These are phyloP conservation scores for Mimosa pudica DNA, from an alignment of 306 rosid species.

Conservation along the genomic window DNA sequence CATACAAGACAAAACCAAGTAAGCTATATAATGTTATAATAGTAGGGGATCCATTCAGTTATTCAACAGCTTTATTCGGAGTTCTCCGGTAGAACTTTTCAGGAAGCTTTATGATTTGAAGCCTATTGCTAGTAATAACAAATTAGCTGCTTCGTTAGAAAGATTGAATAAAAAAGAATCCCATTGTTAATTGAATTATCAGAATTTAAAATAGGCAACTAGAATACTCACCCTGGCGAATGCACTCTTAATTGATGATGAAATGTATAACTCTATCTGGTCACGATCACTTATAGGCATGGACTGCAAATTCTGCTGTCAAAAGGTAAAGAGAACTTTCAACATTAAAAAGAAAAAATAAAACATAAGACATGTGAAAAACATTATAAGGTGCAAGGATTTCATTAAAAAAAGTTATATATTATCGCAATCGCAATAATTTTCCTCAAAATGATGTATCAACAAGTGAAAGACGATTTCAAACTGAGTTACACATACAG, in stretches of 20 bases:
- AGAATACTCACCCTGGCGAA: conserved; percentile 79
- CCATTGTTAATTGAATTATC: conserved; percentile 28
- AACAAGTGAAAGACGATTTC: conserved; percentile 35
- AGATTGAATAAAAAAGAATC: conserved; percentile 31
- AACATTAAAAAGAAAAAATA: conserved; percentile 1
- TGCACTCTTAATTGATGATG: conserved; percentile 74
- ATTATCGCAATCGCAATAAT: neutral
- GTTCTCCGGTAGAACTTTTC: conserved; percentile 1
- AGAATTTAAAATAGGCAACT: conserved; percentile 30
- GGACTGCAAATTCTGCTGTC: conserved; percentile 63
- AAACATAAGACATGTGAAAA: neutral
- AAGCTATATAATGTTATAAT: neutral
- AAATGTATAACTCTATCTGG: conserved; percentile 83
- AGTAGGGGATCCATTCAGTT: conserved; percentile 2
- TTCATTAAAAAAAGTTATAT: conserved; percentile 9
- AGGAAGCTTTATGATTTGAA: neutral
- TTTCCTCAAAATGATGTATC: conserved; percentile 27
- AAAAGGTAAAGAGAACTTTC: conserved; percentile 31
- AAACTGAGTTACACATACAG: conserved; percentile 51
- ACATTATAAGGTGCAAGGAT: neutral
- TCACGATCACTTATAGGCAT: conserved; percentile 76
- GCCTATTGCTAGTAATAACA: neutral
- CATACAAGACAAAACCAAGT: neutral
- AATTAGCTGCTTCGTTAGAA: neutral
- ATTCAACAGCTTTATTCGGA: neutral